Conservation (phyloP, 208 protist species). For the Leishmania turanica region DNA sequence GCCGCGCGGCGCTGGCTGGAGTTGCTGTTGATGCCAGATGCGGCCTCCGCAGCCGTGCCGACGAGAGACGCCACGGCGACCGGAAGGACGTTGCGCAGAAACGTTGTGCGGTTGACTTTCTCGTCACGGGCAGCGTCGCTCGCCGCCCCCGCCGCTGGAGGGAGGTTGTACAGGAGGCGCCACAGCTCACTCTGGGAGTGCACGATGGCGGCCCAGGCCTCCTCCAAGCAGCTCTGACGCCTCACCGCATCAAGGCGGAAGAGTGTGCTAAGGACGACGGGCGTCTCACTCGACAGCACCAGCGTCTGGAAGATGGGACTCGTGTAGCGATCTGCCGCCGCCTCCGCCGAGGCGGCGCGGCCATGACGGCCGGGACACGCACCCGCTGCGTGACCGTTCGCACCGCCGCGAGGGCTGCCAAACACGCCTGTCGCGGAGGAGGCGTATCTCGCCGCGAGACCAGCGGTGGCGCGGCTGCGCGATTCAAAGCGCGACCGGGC, state of each 20-base stretch:
- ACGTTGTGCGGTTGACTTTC: background rate
- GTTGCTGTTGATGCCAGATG: background rate
- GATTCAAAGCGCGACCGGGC: conserved; percentile 9
- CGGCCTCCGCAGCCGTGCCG: background rate
- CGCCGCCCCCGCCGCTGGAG: conserved; percentile 13
- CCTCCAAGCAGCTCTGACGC: conserved; percentile 38
- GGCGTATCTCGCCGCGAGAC: background rate
- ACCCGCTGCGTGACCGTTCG: background rate
- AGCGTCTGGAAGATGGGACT: conserved; percentile 40
- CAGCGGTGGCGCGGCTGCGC: background rate
- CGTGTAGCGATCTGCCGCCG: conserved; percentile 1
- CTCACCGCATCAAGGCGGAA: conserved; percentile 18
- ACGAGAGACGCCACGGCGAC: conserved; percentile 10
- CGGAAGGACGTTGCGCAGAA: conserved; percentile 23
- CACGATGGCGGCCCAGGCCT: conserved; percentile 39
- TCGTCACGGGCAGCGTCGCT: conserved; percentile 1
- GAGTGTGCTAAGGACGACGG: conserved; percentile 20
- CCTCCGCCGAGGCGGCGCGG: conserved; percentile 2
- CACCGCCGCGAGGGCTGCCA: background rate
- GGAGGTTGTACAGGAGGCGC: conserved; percentile 29
- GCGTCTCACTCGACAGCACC: conserved; percentile 28
- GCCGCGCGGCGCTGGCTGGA: background rate
- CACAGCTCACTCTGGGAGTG: conserved; percentile 28
- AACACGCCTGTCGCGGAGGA: background rate
- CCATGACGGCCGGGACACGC: background rate